phyloP scores from a whole-genome alignment of 192 early-diverging fungal species.

The Backusella morwellensis region DNA sequence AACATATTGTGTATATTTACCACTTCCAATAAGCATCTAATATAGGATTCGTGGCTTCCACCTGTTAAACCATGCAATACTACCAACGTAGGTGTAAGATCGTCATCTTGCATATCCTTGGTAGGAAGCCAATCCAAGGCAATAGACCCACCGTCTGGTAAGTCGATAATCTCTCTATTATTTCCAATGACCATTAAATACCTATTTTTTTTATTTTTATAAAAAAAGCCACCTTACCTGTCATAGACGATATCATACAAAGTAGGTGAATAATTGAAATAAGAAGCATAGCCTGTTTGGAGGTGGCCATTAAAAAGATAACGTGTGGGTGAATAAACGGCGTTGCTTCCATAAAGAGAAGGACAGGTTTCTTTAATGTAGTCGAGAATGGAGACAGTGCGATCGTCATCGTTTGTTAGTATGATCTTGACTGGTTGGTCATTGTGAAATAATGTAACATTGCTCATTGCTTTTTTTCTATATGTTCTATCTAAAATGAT shows the following conservation, averaged over 20 bases:
- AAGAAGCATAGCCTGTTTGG: constrained; percentile 72
- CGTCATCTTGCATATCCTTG: constrained; percentile 47
- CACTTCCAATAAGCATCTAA: constrained; percentile 65
- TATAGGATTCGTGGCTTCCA: constrained; percentile 89
- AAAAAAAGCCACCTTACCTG: constrained; percentile 40
- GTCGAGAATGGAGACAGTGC: constrained; percentile 26
- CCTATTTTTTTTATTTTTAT: not conserved
- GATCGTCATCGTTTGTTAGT: not conserved
- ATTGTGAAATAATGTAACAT: constrained; percentile 19
- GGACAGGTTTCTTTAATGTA: constrained; percentile 49
- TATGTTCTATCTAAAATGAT: not conserved
- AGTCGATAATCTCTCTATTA: constrained; percentile 47
- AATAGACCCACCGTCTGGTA: constrained; percentile 84
- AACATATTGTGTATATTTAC: constrained; percentile 28
- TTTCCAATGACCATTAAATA: constrained; percentile 3
- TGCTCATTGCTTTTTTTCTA: not conserved
- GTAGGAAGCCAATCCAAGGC: constrained; percentile 87
- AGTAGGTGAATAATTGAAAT: constrained; percentile 37
- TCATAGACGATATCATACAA: constrained; percentile 53
- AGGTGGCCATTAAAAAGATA: constrained; percentile 78
- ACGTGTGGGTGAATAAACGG: constrained; percentile 65
- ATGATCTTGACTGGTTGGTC: constrained; percentile 5
- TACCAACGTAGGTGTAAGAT: constrained; percentile 73
- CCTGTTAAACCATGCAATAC: constrained; percentile 92
- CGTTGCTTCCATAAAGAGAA: constrained; percentile 47